A percentile compares a stretch with the other conserved stretches of the same genome.
Conservation (phyloP, 345 rosid species). For the Salix brachista region DNA sequence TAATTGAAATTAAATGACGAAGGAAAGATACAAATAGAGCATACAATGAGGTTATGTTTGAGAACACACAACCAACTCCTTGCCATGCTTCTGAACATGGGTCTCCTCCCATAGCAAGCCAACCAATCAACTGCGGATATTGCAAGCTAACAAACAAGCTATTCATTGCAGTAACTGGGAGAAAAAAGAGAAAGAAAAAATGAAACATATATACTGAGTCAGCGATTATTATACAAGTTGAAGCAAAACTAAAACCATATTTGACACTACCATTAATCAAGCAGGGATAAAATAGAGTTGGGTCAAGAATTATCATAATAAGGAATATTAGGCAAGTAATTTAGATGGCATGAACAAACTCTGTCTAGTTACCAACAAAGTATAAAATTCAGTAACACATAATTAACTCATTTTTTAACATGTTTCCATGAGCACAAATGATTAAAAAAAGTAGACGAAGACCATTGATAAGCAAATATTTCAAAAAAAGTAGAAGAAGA, state of each 20-base stretch:
- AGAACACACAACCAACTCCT: constrained; percentile 76
- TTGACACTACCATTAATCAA: too few relatives aligned
- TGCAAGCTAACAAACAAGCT: constrained; percentile 57
- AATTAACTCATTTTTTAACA: background rate
- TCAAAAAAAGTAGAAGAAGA: background rate
- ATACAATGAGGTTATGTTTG: constrained; percentile 76
- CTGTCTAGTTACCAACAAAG: background rate
- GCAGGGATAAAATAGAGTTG: background rate
- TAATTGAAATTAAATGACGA: background rate
- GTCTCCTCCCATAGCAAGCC: constrained; percentile 87
- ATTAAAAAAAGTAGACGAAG: too few relatives aligned
- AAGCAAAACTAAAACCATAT: background rate
- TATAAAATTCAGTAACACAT: background rate
- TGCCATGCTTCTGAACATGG: constrained; percentile 87
- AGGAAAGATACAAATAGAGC: constrained; percentile 22
- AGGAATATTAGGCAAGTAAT: background rate
- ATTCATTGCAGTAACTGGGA: constrained; percentile 69
- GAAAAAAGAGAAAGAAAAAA: background rate
- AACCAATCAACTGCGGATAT: constrained; percentile 54
- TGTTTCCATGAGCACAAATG: background rate
- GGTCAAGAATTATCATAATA: background rate
- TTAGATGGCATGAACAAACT: background rate
- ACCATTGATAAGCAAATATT: background rate
- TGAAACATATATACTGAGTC: too few relatives aligned
- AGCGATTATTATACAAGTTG: background rate